phyloP scores from a whole-genome alignment of 1,139 yeast species.

The Kazachstania sp. region DNA sequence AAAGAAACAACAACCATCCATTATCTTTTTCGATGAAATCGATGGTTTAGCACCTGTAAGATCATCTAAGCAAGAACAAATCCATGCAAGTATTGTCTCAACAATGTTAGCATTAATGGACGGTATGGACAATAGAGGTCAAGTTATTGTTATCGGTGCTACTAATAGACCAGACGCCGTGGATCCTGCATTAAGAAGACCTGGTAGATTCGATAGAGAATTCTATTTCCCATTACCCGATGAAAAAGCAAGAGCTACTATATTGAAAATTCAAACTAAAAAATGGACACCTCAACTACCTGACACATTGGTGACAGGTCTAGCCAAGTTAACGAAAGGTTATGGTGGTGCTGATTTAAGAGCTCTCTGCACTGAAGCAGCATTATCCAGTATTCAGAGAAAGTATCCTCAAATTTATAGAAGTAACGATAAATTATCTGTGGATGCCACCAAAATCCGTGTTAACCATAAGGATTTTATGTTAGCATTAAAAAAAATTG shows the following conservation, averaged over 20 bases:
- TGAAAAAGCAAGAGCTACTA: slow-evolving; percentile 64
- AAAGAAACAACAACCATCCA: slow-evolving; percentile 88
- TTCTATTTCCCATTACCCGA: slow-evolving; percentile 94
- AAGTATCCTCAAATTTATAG: slow-evolving; percentile 88
- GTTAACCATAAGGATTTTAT: slow-evolving; percentile 85
- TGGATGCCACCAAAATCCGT: slow-evolving; percentile 62
- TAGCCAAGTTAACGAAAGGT: slow-evolving; percentile 83
- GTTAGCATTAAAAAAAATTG: slow-evolving; percentile 74
- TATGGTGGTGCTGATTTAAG: slow-evolving; percentile 97
- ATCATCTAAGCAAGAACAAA: slow-evolving; percentile 94
- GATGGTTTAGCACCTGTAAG: slow-evolving; percentile 98
- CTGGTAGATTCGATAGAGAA: slow-evolving; percentile 96
- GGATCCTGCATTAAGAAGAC: slow-evolving; percentile 94
- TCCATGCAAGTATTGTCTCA: slow-evolving; percentile 94
- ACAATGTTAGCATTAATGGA: slow-evolving; percentile 94
- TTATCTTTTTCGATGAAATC: slow-evolving; percentile 92
- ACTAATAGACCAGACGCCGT: slow-evolving; percentile 97
- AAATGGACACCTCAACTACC: slow-evolving; percentile 77
- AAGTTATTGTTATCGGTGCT: slow-evolving; percentile 95
- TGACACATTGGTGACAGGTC: slow-evolving; percentile 48
- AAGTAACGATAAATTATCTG: slow-evolving; percentile 61
- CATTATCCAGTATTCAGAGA: slow-evolving; percentile 83
- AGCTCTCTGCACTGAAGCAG: slow-evolving; percentile 93
- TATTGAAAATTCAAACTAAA: slow-evolving; percentile 73
- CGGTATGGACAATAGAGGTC: slow-evolving; percentile 97